phyloP scores from a whole-genome alignment of 805 yeast genomes.

The Metschnikowia arizonensis region DNA sequence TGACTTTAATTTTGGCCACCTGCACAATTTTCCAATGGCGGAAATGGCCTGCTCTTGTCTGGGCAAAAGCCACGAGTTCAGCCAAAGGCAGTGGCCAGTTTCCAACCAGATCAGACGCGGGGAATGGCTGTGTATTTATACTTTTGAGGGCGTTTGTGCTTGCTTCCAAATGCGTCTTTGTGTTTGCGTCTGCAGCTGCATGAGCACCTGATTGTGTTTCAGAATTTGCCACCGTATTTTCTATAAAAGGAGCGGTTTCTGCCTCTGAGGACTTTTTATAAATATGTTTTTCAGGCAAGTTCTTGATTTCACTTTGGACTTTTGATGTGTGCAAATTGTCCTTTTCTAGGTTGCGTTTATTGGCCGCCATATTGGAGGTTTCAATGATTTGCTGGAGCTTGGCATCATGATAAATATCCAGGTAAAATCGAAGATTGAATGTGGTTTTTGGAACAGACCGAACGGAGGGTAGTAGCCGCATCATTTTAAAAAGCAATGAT shows the following conservation, averaged over 20 bases:
- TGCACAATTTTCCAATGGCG: not conserved
- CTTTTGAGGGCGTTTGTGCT: not conserved
- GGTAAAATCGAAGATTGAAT: not conserved
- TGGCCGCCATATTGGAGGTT: slow-evolving; percentile 32
- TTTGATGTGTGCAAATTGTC: not conserved
- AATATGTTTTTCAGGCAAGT: not conserved
- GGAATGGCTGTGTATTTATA: slow-evolving; percentile 1
- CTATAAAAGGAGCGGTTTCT: not conserved
- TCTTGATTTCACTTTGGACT: not conserved
- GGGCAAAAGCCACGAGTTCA: not conserved
- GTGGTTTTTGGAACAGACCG: not conserved
- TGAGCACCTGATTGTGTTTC: not conserved
- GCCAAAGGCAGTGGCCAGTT: not conserved
- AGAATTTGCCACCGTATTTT: slow-evolving; percentile 1
- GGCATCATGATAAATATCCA: slow-evolving; percentile 20
- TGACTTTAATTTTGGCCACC: not conserved
- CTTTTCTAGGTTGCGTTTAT: slow-evolving; percentile 7
- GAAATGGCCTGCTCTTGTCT: not conserved
- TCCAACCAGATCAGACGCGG: not conserved
- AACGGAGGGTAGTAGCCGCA: not conserved
- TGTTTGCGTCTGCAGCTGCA: slow-evolving; percentile 9
- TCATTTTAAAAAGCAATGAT: not conserved
- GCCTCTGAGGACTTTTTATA: not conserved
- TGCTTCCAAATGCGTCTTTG: slow-evolving; percentile 8
- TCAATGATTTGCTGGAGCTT: slow-evolving; percentile 32